A percentile compares a stretch with the other conserved stretches of the same genome.
Conservation (phyloP, 169 alveolate species). For the Miamiensis avidus region DNA sequence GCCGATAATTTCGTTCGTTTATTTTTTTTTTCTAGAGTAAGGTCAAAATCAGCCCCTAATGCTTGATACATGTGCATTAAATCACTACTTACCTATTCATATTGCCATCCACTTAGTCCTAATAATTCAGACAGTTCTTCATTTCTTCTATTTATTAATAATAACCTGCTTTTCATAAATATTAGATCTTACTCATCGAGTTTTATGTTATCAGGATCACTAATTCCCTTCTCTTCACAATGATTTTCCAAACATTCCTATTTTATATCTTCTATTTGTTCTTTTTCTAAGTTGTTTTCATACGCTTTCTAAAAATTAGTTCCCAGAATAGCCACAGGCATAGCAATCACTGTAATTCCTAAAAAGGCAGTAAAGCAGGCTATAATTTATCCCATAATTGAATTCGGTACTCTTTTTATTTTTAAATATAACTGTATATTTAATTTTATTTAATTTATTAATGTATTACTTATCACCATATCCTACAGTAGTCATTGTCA, state of each 20-base stretch:
- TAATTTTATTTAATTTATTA: too few relatives aligned
- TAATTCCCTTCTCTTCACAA: neutral
- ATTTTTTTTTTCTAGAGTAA: neutral
- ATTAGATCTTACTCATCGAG: neutral
- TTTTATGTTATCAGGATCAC: neutral
- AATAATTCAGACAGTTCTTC: neutral
- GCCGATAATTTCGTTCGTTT: too few relatives aligned
- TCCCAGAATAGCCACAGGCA: slow-evolving; percentile 36
- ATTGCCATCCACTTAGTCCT: neutral
- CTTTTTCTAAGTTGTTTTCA: neutral
- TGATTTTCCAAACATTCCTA: neutral
- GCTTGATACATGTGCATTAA: neutral
- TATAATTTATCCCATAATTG: slow-evolving; percentile 12
- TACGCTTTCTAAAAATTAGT: slow-evolving; percentile 4
- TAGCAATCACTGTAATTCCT: slow-evolving; percentile 33
- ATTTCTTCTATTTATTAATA: too few relatives aligned
- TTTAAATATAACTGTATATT: too few relatives aligned
- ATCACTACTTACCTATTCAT: neutral
- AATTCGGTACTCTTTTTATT: neutral
- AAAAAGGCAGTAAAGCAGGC: slow-evolving; percentile 33
- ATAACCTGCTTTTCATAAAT: neutral
- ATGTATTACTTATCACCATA: slow-evolving; percentile 35
- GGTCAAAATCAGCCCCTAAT: neutral
- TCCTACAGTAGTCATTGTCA: slow-evolving; percentile 39
- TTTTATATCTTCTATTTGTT: neutral